Base-by-base conservation (phyloP, 2,329 filamentous ascomycete genomes). In the Botrytis elliptica region DNA sequence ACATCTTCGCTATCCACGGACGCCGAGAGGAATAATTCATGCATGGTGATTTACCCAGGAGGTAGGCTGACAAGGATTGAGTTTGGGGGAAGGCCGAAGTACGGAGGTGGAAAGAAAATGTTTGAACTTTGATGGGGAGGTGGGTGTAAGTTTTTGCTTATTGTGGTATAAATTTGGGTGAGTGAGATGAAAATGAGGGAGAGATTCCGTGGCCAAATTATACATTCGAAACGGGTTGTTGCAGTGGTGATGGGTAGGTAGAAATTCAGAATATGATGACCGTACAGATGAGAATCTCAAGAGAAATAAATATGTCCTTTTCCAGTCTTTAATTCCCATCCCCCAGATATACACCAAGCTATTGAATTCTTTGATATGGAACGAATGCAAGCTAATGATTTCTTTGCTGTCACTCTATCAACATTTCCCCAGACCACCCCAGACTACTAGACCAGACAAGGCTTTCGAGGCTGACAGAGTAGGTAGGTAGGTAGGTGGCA, bases 11-110 rank as follows among this genome's bases (percentile, higher is more conserved):
- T 84, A 29, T 84, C 82, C 71, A 91, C 84, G 64, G 85, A 79
- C 16, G 87, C 85, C 6, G 88, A 87, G 73, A 90, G 84, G 77
- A 89, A 90, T 29, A 90, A 82, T 80, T 90, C 88, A 78, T 89
- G 86, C 88, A 89, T 90, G 57, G 29, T 77, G 71, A 40, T 44
- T n/a, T n/a, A 55, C 49, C 49, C 49, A 8, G 6, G 4, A 57
- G 52, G 6, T 9, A 57, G 52, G 52, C 40, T 64, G 65, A 49
- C 57, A 57, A n/a, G 65, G 71, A 55, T 63, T 63, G 71, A n/a
- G 33, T 38, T 59, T 70, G 57, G 44, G 65, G 66, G 52, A 57
- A 40, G 46, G 66, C 63, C 52, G 63, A 72, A 57, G 66, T 60
- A 46, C 63, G 71, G 52, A 60, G 70, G 36, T 55, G 38, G 25